phyloP scores from a whole-genome alignment of 2,329 filamentous ascomycete species.

The Neonectria sp. region DNA sequence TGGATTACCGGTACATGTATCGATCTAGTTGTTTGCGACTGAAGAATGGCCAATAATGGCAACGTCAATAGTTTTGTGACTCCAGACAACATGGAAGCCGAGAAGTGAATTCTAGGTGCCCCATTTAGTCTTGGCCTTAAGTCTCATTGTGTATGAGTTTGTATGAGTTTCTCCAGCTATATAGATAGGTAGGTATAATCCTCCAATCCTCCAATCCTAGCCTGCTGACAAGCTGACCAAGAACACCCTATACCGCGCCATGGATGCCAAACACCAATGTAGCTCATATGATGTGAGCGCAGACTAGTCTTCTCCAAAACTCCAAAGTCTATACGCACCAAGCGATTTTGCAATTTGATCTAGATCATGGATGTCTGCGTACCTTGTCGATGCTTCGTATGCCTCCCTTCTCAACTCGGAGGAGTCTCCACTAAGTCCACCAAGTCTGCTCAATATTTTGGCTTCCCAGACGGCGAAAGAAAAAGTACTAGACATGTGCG shows the following conservation, averaged over 20 bases:
- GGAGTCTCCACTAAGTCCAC: no score
- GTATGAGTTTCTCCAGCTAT: no score
- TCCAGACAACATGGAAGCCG: no score
- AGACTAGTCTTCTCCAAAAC: neutral
- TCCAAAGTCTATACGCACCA: neutral
- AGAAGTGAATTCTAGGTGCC: no score
- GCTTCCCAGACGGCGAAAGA: neutral
- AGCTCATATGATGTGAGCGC: neutral
- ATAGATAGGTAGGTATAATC: no score
- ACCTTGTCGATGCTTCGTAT: neutral
- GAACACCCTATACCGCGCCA: neutral
- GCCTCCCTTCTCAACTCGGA: no score
- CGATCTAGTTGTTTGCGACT: no score
- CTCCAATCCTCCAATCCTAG: neutral
- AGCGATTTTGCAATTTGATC: neutral
- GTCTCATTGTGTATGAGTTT: no score
- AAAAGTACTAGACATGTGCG: neutral
- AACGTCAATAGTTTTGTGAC: neutral
- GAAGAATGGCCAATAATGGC: neutral
- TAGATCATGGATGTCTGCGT: neutral
- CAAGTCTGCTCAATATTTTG: neutral
- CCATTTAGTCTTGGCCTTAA: no score
- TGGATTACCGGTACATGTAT: neutral
- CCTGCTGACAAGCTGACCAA: neutral
- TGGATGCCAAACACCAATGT: neutral